These are phyloP conservation scores for Dothideomycetes sp. DNA, from an alignment of 2,329 filamentous ascomycete species.

Conservation along the genomic window DNA sequence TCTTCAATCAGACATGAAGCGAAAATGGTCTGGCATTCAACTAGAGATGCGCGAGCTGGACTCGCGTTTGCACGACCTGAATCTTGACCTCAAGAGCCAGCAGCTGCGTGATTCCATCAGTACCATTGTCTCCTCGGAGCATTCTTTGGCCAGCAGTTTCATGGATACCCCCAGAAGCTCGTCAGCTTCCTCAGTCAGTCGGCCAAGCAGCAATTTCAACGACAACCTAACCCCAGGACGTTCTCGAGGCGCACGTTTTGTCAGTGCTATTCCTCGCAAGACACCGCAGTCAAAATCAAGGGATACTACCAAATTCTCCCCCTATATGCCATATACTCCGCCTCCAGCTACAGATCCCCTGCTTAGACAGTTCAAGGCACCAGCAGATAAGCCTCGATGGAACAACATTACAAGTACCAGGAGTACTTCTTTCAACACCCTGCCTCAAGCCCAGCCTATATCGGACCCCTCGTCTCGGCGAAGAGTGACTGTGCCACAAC, in stretches of 20 bases:
- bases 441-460: conserved; percentile 25
- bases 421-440: conserved; percentile 20
- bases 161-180: conserved; percentile 54
- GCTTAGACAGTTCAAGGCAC: conserved; percentile 35
- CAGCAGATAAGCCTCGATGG: conserved; percentile 59
- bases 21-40: conserved; percentile 70
- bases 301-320: conserved; percentile 2
- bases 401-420: conserved; percentile 55
- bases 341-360: conserved; percentile 13
- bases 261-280: conserved; percentile 10
- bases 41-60: conserved; percentile 71
- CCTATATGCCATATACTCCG: conserved; percentile 12
- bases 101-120: conserved; percentile 87
- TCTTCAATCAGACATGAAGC: conserved; percentile 74
- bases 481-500: conserved; percentile 18
- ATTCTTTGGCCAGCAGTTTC: conserved; percentile 59
- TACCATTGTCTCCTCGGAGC: conserved; percentile 77
- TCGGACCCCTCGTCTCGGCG: conserved; percentile 28
- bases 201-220: conserved; percentile 42
- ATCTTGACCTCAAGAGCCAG: conserved; percentile 48
- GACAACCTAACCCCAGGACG: conserved; percentile 35
- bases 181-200: conserved; percentile 47
- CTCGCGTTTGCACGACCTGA: conserved; percentile 61
- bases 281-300: conserved; percentile 11
- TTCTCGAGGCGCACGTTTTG: conserved; percentile 11